Evolutionary conservation across 148 eudicot species (phyloP), one percentile per base, ranked within the genome.

Genomic region (Drosera capensis): DNA sequence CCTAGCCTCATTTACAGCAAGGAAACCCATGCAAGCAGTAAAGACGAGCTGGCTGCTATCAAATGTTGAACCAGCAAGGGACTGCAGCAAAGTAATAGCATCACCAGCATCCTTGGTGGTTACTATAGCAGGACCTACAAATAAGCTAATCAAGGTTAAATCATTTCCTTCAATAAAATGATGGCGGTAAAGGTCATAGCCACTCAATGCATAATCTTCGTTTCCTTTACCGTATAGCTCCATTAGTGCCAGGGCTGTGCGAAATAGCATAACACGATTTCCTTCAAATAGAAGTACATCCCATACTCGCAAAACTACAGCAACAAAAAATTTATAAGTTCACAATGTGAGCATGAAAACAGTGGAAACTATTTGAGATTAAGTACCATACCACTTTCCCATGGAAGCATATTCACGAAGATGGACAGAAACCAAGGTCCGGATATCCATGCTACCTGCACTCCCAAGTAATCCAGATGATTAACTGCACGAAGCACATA

Each of bases 31-130:
- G 65, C 86, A 88, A 52, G 96, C 96, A 66, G 92, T 83, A 47
- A 88, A 58, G 45, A 88, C 94, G 47, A 88, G 96, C 53, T 88
- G 94, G 66, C 96, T 83, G 68, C 96, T 83, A 64, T 88, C 96
- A 71, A 88, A 88, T 35, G 94, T 88, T 45, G 94, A 88, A 44
- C 90, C 86, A 39, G 80, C 54, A 30, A 88, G 76, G 25, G 94
- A 70, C 57, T 88, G 96, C 36, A 88, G 53, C 62, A 77, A 70
- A 19, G 77, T 72, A 48, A 83, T 61, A 58, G 83, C 96, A 77
- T 88, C 96, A 25, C 83, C 92, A 41, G 92, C 79, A 68, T 88
- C 96, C 55, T 75, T 73, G 29, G 96, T 75, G 42, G 94, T 83
- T 52, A 68, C 68, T 45, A 88, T 7, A 44, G 80, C 92, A 54